Evolutionary conservation across 2,329 filamentous ascomycete species (phyloP), one percentile per base, ranked within the genome.

Genomic region (Hypoxylon sp.): DNA sequence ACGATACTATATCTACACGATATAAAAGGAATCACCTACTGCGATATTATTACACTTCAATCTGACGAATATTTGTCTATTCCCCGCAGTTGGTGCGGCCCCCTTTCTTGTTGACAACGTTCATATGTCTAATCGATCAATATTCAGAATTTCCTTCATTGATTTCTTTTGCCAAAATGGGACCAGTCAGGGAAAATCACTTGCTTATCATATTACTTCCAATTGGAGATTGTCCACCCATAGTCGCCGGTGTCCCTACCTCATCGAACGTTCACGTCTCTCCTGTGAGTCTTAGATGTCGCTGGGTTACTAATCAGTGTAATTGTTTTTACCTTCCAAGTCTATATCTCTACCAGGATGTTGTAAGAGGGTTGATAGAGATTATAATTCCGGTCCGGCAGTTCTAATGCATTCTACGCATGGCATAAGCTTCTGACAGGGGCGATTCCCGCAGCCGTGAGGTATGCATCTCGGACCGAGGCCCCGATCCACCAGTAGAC

Each of bases 331-430:
- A 44, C 11, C 11, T 44, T 44, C 17, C 8, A 3, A n/a, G 40
- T 10, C 2, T 22, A 17, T 22, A 44, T 7, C 17, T 22, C 40
- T 3, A 44, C 20, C 17, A 11, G 40, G 4, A 1, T 10, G 4
- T 4, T 10, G 40, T 7, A 11, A 10, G 40, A 22, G 17, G 8
- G 4, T 10, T 22, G 17, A 44, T 44, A 44, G 17, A 7, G 17
- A 22, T 44, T 44, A 44, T 22, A 3, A 22, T n/a, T 8, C 40
- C 40, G 17, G 40, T 10, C 40, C 40, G 40, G 17, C 8, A 44
- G 40, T 44, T 44, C 40, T 44, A 11, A 44, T 8, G 40, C 40
- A 44, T 44, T 44, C 40, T 44, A 44, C 11, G 40, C 40, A 44
- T 22, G 2, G 3, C 2, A 44, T 44, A 44, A 44, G 17, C 40